Evolutionary conservation across 768 basidiomycete genomes (phyloP).

Genomic region (Rhizopogon roseolus): DNA sequence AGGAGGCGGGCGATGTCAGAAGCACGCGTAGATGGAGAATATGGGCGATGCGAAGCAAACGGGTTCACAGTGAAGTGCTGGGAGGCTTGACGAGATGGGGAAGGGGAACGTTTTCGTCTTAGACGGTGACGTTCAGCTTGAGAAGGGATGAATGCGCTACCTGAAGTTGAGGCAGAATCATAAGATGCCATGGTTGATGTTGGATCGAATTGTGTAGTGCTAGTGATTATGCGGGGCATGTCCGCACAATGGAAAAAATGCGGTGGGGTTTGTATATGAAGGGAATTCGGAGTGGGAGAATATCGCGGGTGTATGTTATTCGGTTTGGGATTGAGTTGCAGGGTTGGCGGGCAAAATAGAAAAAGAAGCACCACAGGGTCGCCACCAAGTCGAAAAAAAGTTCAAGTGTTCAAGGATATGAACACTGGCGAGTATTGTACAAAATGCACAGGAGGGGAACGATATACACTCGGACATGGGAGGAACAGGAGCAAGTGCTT

Average conservation of each 20-base stretch:
- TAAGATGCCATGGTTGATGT: conserved; percentile 12
- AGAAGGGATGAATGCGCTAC: conserved; percentile 10
- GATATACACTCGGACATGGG: conserved; percentile 16
- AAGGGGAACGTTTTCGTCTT: conserved; percentile 18
- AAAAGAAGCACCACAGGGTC: conserved; percentile 2
- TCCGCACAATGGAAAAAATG: neutral
- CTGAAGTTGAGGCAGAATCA: conserved; percentile 17
- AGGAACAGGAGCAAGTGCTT: conserved; percentile 8
- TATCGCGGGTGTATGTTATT: neutral
- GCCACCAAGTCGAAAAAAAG: neutral
- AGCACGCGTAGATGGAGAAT: conserved; percentile 34
- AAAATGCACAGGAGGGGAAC: conserved; percentile 12
- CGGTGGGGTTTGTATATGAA: neutral
- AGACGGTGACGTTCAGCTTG: conserved; percentile 19
- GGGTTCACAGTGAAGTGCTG: conserved; percentile 5
- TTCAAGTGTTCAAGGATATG: too few species aligned
- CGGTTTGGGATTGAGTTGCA: conserved; percentile 3
- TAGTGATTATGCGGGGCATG: conserved; percentile 3
- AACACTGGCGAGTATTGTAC: too few species aligned
- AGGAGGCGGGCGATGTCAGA: conserved; percentile 59
- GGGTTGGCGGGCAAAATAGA: conserved; percentile 5
- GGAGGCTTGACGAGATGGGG: conserved; percentile 20
- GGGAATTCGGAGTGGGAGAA: neutral
- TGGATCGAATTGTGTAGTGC: conserved; percentile 3
- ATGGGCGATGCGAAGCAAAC: conserved; percentile 16